phyloP scores from a whole-genome alignment of 2,329 filamentous ascomycete genomes.

The Cladosporium velox region DNA sequence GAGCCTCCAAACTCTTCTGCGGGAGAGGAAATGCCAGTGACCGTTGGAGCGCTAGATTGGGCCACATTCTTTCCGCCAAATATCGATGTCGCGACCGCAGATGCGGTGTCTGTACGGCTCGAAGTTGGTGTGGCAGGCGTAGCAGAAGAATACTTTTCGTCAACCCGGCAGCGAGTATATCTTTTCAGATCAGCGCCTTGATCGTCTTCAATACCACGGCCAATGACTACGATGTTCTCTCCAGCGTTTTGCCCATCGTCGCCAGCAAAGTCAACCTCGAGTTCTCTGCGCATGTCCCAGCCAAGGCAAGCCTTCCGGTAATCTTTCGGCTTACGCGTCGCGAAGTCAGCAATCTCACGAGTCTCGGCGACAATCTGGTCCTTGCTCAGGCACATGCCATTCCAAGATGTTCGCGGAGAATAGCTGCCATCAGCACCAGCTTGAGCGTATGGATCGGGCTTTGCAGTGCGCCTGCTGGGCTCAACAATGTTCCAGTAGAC shows the following conservation, averaged over 20 bases:
- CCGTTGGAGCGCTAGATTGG: slow-evolving; percentile 37
- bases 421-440: slow-evolving; percentile 70
- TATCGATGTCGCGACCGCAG: slow-evolving; percentile 36
- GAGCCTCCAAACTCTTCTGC: slow-evolving; percentile 33
- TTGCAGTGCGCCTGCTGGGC: slow-evolving; percentile 69
- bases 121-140: not conserved
- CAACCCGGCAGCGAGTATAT: slow-evolving; percentile 57
- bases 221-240: slow-evolving; percentile 74
- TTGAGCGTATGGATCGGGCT: slow-evolving; percentile 71
- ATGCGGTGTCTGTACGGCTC: slow-evolving; percentile 30
- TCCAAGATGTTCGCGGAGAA: slow-evolving; percentile 75
- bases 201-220: slow-evolving; percentile 67
- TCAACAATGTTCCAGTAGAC: slow-evolving; percentile 82
- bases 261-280: slow-evolving; percentile 87
- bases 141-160: slow-evolving; percentile 25
- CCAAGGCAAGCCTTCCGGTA: slow-evolving; percentile 76
- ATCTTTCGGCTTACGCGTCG: slow-evolving; percentile 71
- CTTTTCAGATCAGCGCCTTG: slow-evolving; percentile 56
- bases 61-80: slow-evolving; percentile 50
- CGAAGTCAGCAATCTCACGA: slow-evolving; percentile 75
- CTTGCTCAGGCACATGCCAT: slow-evolving; percentile 68
- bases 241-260: slow-evolving; percentile 76
- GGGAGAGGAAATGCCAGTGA: slow-evolving; percentile 29
- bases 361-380: slow-evolving; percentile 76
- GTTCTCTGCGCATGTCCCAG: slow-evolving; percentile 86